Evolutionary conservation across 768 basidiomycete species (phyloP).

Genomic region (Tylopilus balloui): DNA sequence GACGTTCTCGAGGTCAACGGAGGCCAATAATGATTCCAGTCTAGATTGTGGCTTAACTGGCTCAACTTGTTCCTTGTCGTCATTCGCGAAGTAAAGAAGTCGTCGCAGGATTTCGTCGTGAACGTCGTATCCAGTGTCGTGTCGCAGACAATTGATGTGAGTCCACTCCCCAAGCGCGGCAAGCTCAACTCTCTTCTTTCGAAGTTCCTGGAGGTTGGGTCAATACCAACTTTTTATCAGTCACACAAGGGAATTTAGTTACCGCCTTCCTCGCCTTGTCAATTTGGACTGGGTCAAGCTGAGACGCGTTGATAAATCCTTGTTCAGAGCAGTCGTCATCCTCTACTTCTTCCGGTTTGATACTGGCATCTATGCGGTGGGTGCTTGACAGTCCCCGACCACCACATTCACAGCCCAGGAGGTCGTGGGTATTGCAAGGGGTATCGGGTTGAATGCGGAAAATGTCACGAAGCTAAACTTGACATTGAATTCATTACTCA

Average conservation of each 20-base stretch:
- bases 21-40: conserved; percentile 33
- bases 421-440: conserved; percentile 87
- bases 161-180: conserved; percentile 78
- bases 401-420: conserved; percentile 76
- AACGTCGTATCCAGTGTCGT: conserved; percentile 43
- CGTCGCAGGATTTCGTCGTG: conserved; percentile 63
- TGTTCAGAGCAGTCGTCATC: conserved; percentile 29
- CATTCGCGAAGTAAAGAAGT: conserved; percentile 31
- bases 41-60: conserved; percentile 23
- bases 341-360: conserved; percentile 25
- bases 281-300: conserved; percentile 44
- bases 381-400: conserved; percentile 9
- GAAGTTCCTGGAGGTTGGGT: conserved; percentile 45
- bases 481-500: conserved; percentile 1
- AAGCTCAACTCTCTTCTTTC: conserved; percentile 64
- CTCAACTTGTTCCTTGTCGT: conserved; percentile 13
- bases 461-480: conserved; percentile 76
- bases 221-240: background rate
- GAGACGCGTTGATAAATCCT: conserved; percentile 65
- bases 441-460: conserved; percentile 83
- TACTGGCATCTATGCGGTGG: background rate
- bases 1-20: conserved; percentile 48
- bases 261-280: conserved; percentile 54
- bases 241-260: conserved; percentile 15
- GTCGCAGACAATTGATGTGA: conserved; percentile 70